Evolutionary conservation across 805 yeast species (phyloP), one percentile per base, ranked within the genome.

Genomic region (Candida odintsovae): DNA sequence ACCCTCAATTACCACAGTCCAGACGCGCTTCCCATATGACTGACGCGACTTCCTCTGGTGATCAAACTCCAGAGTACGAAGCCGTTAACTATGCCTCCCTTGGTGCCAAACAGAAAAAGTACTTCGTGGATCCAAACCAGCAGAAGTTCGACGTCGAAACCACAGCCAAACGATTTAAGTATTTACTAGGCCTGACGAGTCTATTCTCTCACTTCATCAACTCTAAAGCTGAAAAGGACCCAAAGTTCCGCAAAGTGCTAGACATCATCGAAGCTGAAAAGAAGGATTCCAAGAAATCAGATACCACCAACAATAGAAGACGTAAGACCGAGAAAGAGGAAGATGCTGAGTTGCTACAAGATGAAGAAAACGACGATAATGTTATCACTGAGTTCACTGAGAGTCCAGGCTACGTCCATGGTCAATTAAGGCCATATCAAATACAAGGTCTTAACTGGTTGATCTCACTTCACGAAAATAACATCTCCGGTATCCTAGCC

Each of bases 381-480:
- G 52, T 55, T 18, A 69, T 81, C 23, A 80, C 87, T 1, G 83
- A 86, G 39, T 78, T 92, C 56, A 84, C 94, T 2, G 96, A 89
- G 59, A 80, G 90, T 2, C 99, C 99, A 0, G 72, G 80, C 3
- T 92, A 73, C 55, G 62, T 86, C 21, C 65, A 77, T 49, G 95
- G 95, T 38, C 58, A 61, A 37, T 63, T 86, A 47, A 74, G 95
- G 56, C 82, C 85, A 3, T 86, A 86, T 60, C 95, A 86, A 65
- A 73, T 86, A 51, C 90, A 83, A 62, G 95, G 94, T 51, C 68
- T 86, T 50, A 86, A 86, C 62, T 86, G 95, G 95, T 66, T 86
- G 55, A 76, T 85, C 13, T 73, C 84, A 1, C 65, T 86, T 49
- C 78, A 82, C 55, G 83, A 80, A 51, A 83, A 83, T 65, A 77